Percentiles rank a stretch among this genome's conserved stretches.
phyloP scores from a whole-genome alignment of 2,329 filamentous ascomycete species.

The Bipolaris victoriae region DNA sequence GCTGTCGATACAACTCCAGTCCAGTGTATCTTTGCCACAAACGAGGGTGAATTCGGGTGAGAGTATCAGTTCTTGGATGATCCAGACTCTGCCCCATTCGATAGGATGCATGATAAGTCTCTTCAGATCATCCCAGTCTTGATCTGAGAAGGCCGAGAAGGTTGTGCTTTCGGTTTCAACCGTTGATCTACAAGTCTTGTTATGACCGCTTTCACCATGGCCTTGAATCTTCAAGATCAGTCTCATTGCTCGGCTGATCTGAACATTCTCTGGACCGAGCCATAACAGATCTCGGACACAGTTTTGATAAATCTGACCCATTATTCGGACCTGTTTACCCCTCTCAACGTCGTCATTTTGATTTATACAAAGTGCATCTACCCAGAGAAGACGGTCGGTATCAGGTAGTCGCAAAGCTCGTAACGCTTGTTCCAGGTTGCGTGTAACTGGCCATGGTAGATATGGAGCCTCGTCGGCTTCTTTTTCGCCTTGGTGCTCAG shows the following conservation, averaged over 20 bases:
- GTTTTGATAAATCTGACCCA: neutral
- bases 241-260: neutral
- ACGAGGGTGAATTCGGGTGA: neutral
- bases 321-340: neutral
- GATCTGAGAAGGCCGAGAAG: neutral
- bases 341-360: neutral
- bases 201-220: neutral
- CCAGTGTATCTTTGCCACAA: neutral
- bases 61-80: neutral
- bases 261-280: neutral
- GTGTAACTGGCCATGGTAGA: neutral
- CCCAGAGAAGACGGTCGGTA: neutral
- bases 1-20: neutral
- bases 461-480: neutral
- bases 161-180: neutral
- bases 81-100: neutral
- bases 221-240: neutral
- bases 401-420: neutral
- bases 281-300: neutral
- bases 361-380: conserved; percentile 2
- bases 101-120: neutral
- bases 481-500: neutral
- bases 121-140: neutral
- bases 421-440: conserved; percentile 1
- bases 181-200: neutral